Evolutionary conservation across 2,329 filamentous ascomycete genomes (phyloP), one percentile per base, ranked within the genome.

Genomic region (Pseudocercospora vitis): DNA sequence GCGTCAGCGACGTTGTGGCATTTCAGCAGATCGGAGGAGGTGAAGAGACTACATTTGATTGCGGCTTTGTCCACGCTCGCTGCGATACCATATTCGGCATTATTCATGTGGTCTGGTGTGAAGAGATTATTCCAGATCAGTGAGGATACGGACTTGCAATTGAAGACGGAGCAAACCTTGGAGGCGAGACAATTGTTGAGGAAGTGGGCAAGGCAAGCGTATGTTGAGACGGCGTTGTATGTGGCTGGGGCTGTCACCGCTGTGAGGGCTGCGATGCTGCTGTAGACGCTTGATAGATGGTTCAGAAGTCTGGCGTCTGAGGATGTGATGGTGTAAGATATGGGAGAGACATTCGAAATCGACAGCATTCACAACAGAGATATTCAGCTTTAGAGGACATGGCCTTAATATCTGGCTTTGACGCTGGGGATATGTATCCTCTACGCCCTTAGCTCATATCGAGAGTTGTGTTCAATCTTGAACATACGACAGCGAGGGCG

Each of bases 51-150:
- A 24, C 37, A 42, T 42, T 42, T 42, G 37, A 42, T 45, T 12
- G 48, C 42, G 5, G 49, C 35, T 9, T 3, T 42, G 2, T 4
- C 12, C 4, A 26, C 48, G 26, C 11, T 52, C 5, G 40, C 42
- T 9, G 14, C 48, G 9, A n/a, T 40, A 19, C 48, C 48, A 14
- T 55, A 40, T 8, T 52, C 50, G 7, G 18, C 19, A 3, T 4
- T 54, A 24, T 16, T 49, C 4, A 60, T 56, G 58, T 46, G 39
- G 35, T 40, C 45, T 12, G 47, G 53, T 4, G 56, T 52, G 2
- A 45, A 37, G 53, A 61, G 56, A 31, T 48, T 59, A 51, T 26
- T 56, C 3, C 44, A 49, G 33, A 61, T 59, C 18, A 56, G 56
- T 42, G 35, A 57, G 42, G 42, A 48, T 35, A 28, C 40, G 19